phyloP scores from a whole-genome alignment of 441 rosid genomes.

The Pelargonium myrrhifolium region DNA sequence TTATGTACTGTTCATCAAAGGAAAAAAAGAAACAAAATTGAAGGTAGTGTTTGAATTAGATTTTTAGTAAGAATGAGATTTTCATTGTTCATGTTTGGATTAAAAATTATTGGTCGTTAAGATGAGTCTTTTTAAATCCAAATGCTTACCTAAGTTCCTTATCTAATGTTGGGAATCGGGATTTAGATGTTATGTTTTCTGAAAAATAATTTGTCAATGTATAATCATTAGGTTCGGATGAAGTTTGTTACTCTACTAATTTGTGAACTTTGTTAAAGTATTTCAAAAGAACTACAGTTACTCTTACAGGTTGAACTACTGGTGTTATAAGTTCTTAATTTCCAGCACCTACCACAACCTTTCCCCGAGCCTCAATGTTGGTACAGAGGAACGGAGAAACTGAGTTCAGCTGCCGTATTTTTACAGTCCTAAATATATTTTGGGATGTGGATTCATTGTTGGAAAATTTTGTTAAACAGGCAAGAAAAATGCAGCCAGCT shows the following conservation, averaged over 20 bases:
- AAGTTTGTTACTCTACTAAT: neutral
- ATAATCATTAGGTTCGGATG: too few species aligned
- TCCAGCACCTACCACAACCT: conserved; percentile 2
- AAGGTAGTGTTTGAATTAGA: too few species aligned
- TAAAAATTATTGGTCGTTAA: too few species aligned
- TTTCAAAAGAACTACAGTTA: neutral
- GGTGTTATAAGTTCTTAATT: neutral
- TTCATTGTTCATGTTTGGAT: too few species aligned
- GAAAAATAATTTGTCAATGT: too few species aligned
- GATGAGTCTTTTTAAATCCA: too few species aligned
- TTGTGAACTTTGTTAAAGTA: neutral
- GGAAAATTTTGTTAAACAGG: neutral
- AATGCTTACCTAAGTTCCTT: too few species aligned
- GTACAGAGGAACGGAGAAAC: neutral
- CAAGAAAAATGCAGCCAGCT: conserved; percentile 6
- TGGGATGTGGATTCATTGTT: neutral
- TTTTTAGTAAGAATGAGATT: too few species aligned
- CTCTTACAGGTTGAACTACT: neutral
- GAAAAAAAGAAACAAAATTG: too few species aligned
- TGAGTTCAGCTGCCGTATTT: neutral
- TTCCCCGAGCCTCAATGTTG: neutral
- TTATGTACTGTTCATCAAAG: too few species aligned
- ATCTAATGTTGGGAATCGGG: too few species aligned
- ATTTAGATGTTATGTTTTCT: too few species aligned
- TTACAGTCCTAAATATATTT: neutral